These are phyloP conservation scores for Amaranthus cruentus DNA, from an alignment of 148 eudicot species.

Conservation along the genomic window DNA sequence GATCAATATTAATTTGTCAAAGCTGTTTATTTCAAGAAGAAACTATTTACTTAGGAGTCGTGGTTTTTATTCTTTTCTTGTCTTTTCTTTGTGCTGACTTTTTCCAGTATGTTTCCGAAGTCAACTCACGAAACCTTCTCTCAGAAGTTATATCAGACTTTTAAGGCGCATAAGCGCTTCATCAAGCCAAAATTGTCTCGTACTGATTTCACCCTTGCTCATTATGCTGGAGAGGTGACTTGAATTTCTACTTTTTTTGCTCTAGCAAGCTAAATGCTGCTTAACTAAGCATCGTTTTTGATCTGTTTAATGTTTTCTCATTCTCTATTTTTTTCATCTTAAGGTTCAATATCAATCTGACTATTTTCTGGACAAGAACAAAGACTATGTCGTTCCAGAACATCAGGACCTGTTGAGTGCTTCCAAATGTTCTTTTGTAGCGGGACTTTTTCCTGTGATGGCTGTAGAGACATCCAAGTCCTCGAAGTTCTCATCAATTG, in stretches of 20 bases:
- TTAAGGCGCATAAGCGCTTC: conserved; percentile 74
- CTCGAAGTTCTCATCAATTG: conserved; percentile 91
- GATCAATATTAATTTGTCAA: no score
- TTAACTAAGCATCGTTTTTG: neutral
- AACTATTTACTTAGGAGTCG: neutral
- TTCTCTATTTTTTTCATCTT: conserved; percentile 22
- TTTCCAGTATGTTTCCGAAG: conserved; percentile 95
- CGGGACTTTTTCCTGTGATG: conserved; percentile 74
- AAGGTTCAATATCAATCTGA: conserved; percentile 94
- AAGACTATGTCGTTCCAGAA: conserved; percentile 97
- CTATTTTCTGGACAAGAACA: conserved; percentile 91
- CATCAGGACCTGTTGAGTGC: conserved; percentile 86
- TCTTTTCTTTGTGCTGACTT: conserved; percentile 16
- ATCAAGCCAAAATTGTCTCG: conserved; percentile 92
- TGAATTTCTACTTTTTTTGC: neutral
- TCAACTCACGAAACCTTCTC: conserved; percentile 97
- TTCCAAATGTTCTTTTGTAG: conserved; percentile 87
- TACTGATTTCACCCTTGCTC: conserved; percentile 90
- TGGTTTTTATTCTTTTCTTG: conserved; percentile 11
- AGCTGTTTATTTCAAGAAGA: no score
- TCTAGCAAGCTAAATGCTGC: neutral
- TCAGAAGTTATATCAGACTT: conserved; percentile 90
- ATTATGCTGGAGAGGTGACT: conserved; percentile 97
- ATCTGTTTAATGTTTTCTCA: conserved; percentile 13
- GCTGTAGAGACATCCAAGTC: conserved; percentile 73